These are phyloP conservation scores for Talaromyces sp. DNA, from an alignment of 2,329 filamentous ascomycete species.

Conservation along the genomic window DNA sequence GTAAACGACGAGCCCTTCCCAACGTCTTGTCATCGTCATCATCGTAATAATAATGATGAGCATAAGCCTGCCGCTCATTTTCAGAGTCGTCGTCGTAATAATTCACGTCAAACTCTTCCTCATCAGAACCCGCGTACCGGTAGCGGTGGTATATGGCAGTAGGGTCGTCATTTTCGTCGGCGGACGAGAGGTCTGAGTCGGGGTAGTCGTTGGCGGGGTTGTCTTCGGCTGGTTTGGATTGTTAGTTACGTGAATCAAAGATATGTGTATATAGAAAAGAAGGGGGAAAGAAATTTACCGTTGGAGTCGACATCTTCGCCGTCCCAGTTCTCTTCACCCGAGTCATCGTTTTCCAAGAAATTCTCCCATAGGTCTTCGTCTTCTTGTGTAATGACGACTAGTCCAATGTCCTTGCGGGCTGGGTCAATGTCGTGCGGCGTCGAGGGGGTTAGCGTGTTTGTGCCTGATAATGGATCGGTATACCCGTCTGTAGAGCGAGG, in stretches of 20 bases:
- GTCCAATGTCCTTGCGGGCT: slow-evolving; percentile 30
- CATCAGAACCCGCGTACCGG: slow-evolving; percentile 34
- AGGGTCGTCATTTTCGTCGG: slow-evolving; percentile 40
- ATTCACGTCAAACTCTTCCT: slow-evolving; percentile 39
- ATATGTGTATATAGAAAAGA: background rate
- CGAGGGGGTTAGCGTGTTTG: slow-evolving; percentile 20
- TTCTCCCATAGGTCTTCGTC: slow-evolving; percentile 52
- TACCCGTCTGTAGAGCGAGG: slow-evolving; percentile 15
- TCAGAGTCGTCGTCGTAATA: slow-evolving; percentile 22
- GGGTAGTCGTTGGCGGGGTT: slow-evolving; percentile 47
- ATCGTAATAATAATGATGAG: slow-evolving; percentile 17
- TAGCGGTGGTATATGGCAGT: slow-evolving; percentile 35
- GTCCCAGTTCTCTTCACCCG: slow-evolving; percentile 50
- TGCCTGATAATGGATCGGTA: slow-evolving; percentile 28
- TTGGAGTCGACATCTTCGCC: slow-evolving; percentile 60
- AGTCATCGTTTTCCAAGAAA: slow-evolving; percentile 49
- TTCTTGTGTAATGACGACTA: slow-evolving; percentile 37
- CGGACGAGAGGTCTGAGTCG: slow-evolving; percentile 43
- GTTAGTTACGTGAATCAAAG: too few relatives aligned
- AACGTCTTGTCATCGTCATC: slow-evolving; percentile 8
- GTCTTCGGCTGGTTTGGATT: slow-evolving; percentile 48
- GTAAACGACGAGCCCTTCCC: background rate
- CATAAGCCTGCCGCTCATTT: slow-evolving; percentile 2
- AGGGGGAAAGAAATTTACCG: slow-evolving; percentile 37
- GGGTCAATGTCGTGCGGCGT: slow-evolving; percentile 23